phyloP scores from a whole-genome alignment of 305 asterid species.

The Euphrasia arctica region DNA sequence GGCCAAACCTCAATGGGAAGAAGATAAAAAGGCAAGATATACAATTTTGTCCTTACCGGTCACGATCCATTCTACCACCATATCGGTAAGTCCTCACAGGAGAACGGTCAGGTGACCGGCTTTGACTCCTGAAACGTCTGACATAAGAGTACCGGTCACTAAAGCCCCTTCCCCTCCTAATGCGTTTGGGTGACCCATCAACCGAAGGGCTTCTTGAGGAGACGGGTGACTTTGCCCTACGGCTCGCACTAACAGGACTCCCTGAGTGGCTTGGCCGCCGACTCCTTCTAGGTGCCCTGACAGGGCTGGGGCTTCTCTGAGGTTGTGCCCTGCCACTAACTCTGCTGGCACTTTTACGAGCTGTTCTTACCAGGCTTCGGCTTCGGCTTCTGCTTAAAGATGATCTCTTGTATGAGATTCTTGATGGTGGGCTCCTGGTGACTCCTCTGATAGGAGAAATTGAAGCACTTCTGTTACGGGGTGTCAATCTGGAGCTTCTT shows the following conservation, averaged over 20 bases:
- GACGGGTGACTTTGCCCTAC: constrained; percentile 65
- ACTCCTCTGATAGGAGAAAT: constrained; percentile 56
- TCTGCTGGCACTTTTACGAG: constrained; percentile 39
- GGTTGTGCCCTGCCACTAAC: constrained; percentile 62
- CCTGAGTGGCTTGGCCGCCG: constrained; percentile 70
- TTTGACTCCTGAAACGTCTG: constrained; percentile 85
- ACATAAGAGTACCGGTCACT: constrained; percentile 84
- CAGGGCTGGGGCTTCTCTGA: constrained; percentile 71
- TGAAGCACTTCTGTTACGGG: constrained; percentile 59
- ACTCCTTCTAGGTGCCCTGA: constrained; percentile 55
- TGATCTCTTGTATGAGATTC: constrained; percentile 56
- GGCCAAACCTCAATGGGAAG: too few relatives aligned
- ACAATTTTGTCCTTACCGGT: constrained; percentile 45
- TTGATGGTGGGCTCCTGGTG: constrained; percentile 39
- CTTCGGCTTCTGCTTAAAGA: constrained; percentile 64
- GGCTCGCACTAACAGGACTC: constrained; percentile 60
- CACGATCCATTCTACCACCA: constrained; percentile 75
- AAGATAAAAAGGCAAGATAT: not conserved
- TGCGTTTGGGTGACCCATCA: constrained; percentile 88
- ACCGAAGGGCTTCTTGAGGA: constrained; percentile 80
- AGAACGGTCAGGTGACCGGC: constrained; percentile 87
- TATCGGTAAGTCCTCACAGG: constrained; percentile 63
- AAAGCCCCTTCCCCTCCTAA: constrained; percentile 95
- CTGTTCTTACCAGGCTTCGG: constrained; percentile 42
- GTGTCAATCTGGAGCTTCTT: constrained; percentile 52